Conservation (phyloP, 2,329 filamentous ascomycete species). For the Pseudogymnoascus sp. region DNA sequence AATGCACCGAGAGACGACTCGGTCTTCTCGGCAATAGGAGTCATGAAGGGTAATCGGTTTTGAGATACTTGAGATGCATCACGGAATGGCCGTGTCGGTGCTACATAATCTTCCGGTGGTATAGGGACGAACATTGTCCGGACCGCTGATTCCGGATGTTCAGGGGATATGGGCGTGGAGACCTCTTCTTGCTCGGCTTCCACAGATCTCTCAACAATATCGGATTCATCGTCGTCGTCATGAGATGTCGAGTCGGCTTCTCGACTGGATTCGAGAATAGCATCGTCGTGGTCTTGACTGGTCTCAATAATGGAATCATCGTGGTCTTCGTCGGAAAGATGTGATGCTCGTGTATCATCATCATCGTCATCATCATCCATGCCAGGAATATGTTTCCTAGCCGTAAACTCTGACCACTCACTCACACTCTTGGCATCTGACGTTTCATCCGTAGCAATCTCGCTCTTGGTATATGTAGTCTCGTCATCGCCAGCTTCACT, state of each 20-base stretch:
- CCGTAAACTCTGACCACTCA: constrained; percentile 84
- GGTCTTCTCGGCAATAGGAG: constrained; percentile 91
- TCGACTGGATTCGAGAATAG: constrained; percentile 11
- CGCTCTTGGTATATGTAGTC: constrained; percentile 30
- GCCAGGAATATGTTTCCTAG: constrained; percentile 59
- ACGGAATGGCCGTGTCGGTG: constrained; percentile 70
- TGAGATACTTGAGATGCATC: constrained; percentile 74
- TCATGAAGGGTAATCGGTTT: constrained; percentile 95
- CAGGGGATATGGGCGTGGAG: constrained; percentile 37
- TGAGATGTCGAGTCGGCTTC: constrained; percentile 12
- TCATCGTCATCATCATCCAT: constrained; percentile 30
- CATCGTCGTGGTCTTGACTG: background rate
- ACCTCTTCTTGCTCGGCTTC: constrained; percentile 31
- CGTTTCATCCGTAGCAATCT: constrained; percentile 37
- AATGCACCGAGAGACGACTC: constrained; percentile 73
- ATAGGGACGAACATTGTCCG: constrained; percentile 67
- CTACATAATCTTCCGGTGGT: constrained; percentile 78
- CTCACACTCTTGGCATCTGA: constrained; percentile 57
- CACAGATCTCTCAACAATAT: background rate
- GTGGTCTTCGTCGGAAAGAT: constrained; percentile 33
- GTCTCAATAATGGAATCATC: constrained; percentile 23
- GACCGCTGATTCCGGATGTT: constrained; percentile 37
- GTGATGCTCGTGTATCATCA: constrained; percentile 31
- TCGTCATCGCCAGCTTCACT: constrained; percentile 57
- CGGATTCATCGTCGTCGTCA: constrained; percentile 8